A percentile compares a stretch with the other conserved stretches of the same genome.
phyloP scores from a whole-genome alignment of 768 basidiomycete species.

The Tylopilus sp. region DNA sequence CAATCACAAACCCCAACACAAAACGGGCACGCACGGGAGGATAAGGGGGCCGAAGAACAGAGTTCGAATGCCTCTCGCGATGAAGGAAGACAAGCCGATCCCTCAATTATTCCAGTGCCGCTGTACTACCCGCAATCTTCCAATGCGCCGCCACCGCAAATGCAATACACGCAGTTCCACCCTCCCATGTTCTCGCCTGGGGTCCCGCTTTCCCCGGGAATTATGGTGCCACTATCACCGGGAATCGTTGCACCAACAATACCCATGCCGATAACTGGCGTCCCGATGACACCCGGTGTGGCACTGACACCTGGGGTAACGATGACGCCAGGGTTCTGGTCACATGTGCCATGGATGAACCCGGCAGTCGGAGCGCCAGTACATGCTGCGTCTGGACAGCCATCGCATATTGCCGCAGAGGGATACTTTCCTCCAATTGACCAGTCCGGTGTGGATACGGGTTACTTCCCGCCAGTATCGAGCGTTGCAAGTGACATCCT shows the following conservation, averaged over 20 bases:
- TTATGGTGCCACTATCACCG: conserved; percentile 26
- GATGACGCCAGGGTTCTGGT: conserved; percentile 76
- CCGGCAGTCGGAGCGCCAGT: conserved; percentile 63
- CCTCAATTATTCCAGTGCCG: not conserved
- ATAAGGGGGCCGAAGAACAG: conserved; percentile 1
- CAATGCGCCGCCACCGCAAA: conserved; percentile 15
- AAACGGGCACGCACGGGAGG: conserved; percentile 8
- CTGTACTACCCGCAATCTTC: conserved; percentile 12
- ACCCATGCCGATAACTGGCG: conserved; percentile 21
- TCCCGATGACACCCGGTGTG: conserved; percentile 29
- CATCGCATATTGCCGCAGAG: conserved; percentile 13
- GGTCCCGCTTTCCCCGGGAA: conserved; percentile 31
- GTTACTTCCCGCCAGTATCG: conserved; percentile 44
- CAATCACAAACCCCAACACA: conserved; percentile 29
- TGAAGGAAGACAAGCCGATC: conserved; percentile 7
- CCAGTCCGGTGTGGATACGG: conserved; percentile 20
- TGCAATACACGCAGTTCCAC: conserved; percentile 24
- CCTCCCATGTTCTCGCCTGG: conserved; percentile 30
- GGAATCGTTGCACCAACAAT: conserved; percentile 19
- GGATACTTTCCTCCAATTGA: conserved; percentile 45
- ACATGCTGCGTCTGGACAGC: conserved; percentile 25
- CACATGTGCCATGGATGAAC: conserved; percentile 54
- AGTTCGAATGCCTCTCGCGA: not conserved
- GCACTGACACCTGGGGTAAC: conserved; percentile 56
- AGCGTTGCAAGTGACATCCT: conserved; percentile 37